A percentile compares a stretch with the other conserved stretches of the same genome.
phyloP scores from a whole-genome alignment of 2,329 filamentous ascomycete genomes.

The Penicillium olsonii region DNA sequence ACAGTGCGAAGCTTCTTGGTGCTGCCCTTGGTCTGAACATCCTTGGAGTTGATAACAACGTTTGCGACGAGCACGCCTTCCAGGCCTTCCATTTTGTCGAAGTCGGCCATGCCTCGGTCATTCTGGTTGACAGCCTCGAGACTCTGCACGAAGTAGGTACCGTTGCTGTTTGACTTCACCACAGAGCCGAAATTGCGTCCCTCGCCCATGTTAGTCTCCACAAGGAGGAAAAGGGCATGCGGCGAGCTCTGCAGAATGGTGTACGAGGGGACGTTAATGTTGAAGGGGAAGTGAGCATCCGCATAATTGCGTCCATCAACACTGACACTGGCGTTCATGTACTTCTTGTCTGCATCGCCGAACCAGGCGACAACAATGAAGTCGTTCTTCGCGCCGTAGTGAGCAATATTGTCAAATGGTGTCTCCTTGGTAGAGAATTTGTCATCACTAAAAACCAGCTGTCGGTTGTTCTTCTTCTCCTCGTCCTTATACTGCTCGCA shows the following conservation, averaged over 20 bases:
- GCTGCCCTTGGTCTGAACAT: conserved; percentile 60
- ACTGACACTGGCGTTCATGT: conserved; percentile 76
- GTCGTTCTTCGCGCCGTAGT: conserved; percentile 93
- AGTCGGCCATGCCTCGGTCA: conserved; percentile 77
- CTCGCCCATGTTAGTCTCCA: conserved; percentile 69
- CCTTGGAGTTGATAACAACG: conserved; percentile 72
- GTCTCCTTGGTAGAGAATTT: conserved; percentile 70
- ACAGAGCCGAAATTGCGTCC: conserved; percentile 78
- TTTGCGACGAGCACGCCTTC: conserved; percentile 91
- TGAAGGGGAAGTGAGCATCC: conserved; percentile 78
- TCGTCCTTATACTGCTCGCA: conserved; percentile 66
- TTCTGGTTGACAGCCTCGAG: conserved; percentile 81
- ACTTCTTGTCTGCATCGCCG: conserved; percentile 61
- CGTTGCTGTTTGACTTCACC: conserved; percentile 98
- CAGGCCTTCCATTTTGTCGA: conserved; percentile 89
- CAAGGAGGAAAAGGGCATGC: conserved; percentile 91
- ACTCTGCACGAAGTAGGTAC: conserved; percentile 89
- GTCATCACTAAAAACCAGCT: conserved; percentile 76
- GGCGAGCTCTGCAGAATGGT: conserved; percentile 94
- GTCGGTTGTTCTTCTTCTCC: conserved; percentile 62
- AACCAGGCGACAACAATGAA: conserved; percentile 87
- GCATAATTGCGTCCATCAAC: conserved; percentile 83
- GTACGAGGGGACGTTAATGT: conserved; percentile 79
- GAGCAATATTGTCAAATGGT: conserved; percentile 70
- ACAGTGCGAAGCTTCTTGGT: conserved; percentile 82